Conservation (phyloP, 2,329 filamentous ascomycete genomes). For the Lomentospora prolificans region DNA sequence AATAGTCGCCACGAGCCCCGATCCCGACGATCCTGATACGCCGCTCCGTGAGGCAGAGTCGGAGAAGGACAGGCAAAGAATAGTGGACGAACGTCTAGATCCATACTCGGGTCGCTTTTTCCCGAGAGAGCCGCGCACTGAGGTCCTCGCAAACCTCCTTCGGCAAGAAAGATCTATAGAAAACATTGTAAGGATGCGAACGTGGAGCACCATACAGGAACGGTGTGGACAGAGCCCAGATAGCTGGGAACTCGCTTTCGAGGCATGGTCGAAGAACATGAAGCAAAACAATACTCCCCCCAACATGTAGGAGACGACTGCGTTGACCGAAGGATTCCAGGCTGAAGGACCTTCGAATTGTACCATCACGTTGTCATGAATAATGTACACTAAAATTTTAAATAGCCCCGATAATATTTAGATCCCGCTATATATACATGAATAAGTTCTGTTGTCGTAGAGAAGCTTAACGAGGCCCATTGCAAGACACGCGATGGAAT, state of each 20-base stretch:
- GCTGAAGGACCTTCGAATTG: too few species aligned
- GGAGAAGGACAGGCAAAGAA: conserved; percentile 56
- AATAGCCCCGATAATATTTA: neutral
- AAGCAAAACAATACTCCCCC: neutral
- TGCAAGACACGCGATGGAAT: too few species aligned
- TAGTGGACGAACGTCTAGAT: conserved; percentile 82
- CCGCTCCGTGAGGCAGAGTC: conserved; percentile 61
- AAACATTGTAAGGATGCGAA: conserved; percentile 67
- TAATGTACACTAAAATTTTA: neutral
- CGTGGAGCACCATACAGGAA: conserved; percentile 69
- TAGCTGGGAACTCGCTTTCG: conserved; percentile 56
- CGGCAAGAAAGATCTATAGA: conserved; percentile 70
- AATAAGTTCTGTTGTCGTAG: too few species aligned
- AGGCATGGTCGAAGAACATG: conserved; percentile 44
- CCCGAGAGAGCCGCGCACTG: conserved; percentile 67
- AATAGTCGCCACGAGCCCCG: conserved; percentile 74
- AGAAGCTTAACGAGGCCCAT: neutral
- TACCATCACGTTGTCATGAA: neutral
- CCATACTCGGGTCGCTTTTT: conserved; percentile 84
- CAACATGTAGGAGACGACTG: too few species aligned
- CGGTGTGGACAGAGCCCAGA: conserved; percentile 54
- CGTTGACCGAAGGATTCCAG: too few species aligned
- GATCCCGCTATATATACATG: neutral
- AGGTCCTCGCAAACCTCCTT: conserved; percentile 63
- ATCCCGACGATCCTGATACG: conserved; percentile 76